Conservation (phyloP, 345 rosid genomes). For the Excoecaria agallocha region DNA sequence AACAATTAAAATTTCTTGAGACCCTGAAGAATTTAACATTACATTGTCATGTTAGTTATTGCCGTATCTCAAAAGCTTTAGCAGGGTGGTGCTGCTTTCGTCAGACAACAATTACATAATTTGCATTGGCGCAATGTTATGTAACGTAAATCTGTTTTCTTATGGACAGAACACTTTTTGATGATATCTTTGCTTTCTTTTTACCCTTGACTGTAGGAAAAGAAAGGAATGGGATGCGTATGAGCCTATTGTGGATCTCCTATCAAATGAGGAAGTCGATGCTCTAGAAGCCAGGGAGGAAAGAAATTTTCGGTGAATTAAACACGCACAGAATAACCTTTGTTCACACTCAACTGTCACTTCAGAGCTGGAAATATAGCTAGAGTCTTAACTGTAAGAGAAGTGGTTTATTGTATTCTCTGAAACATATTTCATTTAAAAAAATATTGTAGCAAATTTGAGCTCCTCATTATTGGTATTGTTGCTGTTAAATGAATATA, state of each 20-base stretch:
- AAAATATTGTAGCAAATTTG: not conserved
- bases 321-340: no score
- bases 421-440: no score
- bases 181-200: slow-evolving; percentile 11
- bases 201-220: slow-evolving; percentile 49
- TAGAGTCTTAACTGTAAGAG: no score
- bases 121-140: not conserved
- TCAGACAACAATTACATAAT: not conserved
- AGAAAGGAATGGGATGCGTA: slow-evolving; percentile 88
- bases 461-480: not conserved
- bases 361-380: no score
- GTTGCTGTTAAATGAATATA: not conserved
- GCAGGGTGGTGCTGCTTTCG: not conserved
- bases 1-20: not conserved
- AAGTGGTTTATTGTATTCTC: no score
- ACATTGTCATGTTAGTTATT: not conserved
- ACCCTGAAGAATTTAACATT: slow-evolving; percentile 2
- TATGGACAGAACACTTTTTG: not conserved
- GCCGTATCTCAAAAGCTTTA: not conserved
- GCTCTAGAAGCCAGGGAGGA: slow-evolving; percentile 89
- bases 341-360: no score
- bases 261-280: slow-evolving; percentile 79
- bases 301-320: slow-evolving; percentile 43
- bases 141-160: not conserved
- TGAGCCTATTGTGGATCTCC: slow-evolving; percentile 70